Base-by-base conservation (phyloP, 306 rosid genomes). In the Parietaria judaica region DNA sequence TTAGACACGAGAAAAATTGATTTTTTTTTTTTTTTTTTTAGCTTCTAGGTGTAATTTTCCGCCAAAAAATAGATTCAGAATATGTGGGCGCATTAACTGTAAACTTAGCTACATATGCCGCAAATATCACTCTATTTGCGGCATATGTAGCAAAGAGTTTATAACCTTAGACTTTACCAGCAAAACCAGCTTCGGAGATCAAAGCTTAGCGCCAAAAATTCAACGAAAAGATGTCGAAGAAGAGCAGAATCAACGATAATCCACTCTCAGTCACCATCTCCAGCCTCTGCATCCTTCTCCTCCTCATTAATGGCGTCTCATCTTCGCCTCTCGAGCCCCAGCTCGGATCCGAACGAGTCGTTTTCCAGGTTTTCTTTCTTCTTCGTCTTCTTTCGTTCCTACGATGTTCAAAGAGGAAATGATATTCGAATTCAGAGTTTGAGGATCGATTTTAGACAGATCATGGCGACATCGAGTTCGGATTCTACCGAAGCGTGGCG, bases 391-490 rank as follows among this genome's bases (percentile, higher is more conserved):
- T 14, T 41, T 17, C 1, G 3, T 66, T 38, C 43, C 34, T 5
- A 0, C 1, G 0, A 8, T 17, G 14, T n/a, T 39, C 44, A 47
- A 13, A 16, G 36, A 14, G 2, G 9, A 49, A 49, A 14, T 51
- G 34, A 6, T 15, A 3, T 56, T 46, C 36, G 35, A 36, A 56
- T 9, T 56, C 44, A 14, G n/a, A 31, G 12, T 34, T 55, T 8
- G 5, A 17, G 70, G 23, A 14, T 14, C 56, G 45, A 56, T 6
- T 36, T 56, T 78, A 92, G 99, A 92, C 96, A 44, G 80, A 88
- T 16, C 83, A 84, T 70, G 99, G 99, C 14, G 96, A 92, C 56
- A 86, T 92, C 61, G 99, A 92, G 67, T 92, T 92, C 31, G 99
- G 99, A 36, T 92, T 92, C 94, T 92, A 35, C 64, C 94, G 95